phyloP scores from a whole-genome alignment of 2,329 filamentous ascomycete species.

The Colletotrichum tofieldiae region DNA sequence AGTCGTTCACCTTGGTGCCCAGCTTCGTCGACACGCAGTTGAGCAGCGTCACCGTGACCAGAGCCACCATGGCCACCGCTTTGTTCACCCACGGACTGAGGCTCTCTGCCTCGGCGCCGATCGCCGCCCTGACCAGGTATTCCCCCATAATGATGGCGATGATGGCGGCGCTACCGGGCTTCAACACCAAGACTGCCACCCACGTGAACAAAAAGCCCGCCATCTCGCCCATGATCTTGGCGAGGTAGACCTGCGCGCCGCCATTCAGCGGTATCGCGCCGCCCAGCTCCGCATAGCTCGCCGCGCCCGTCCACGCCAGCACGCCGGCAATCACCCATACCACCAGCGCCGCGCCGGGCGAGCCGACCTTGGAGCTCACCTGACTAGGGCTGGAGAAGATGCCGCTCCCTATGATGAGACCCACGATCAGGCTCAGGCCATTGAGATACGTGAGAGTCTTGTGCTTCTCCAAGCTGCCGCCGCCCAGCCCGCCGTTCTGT shows the following conservation, averaged over 20 bases:
- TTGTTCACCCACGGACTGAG: conserved; percentile 93
- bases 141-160: conserved; percentile 98
- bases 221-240: conserved; percentile 96
- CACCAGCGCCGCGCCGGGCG: conserved; percentile 90
- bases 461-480: conserved; percentile 90
- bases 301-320: conserved; percentile 94
- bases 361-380: conserved; percentile 92
- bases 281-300: conserved; percentile 95
- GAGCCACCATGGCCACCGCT: conserved; percentile 82
- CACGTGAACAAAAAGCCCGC: conserved; percentile 96
- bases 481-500: conserved; percentile 73
- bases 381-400: conserved; percentile 97
- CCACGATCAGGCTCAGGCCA: conserved; percentile 90
- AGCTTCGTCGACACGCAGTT: conserved; percentile 94
- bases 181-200: conserved; percentile 94
- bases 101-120: conserved; percentile 87
- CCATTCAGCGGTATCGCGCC: conserved; percentile 97
- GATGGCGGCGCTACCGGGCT: conserved; percentile 93
- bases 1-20: conserved; percentile 88
- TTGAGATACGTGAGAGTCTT: conserved; percentile 97
- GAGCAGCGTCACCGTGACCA: conserved; percentile 83
- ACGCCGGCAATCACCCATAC: conserved; percentile 94
- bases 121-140: conserved; percentile 90
- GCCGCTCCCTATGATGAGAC: conserved; percentile 94
- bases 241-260: conserved; percentile 92